Evolutionary conservation across 306 rosid species (phyloP).

Genomic region (Prunus padus): DNA sequence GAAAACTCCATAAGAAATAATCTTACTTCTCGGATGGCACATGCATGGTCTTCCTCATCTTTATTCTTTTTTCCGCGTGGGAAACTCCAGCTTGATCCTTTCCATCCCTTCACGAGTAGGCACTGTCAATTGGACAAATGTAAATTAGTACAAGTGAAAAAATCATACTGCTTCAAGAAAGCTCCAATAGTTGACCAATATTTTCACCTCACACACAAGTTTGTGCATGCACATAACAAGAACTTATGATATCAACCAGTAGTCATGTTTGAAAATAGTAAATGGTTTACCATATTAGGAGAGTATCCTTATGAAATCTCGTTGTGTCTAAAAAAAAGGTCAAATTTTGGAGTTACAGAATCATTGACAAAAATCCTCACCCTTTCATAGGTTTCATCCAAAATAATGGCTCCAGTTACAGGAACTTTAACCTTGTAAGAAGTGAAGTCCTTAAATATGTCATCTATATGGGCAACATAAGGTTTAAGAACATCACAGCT

Average conservation of each 20-base stretch:
- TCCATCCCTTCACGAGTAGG: conserved; percentile 97
- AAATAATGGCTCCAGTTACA: conserved; percentile 94
- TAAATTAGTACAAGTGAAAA: not conserved
- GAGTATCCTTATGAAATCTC: not conserved
- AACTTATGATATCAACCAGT: not conserved
- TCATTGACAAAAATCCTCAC: conserved; percentile 41
- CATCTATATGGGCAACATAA: conserved; percentile 90
- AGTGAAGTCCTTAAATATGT: conserved; percentile 94
- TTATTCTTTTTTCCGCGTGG: conserved; percentile 98
- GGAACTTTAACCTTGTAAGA: conserved; percentile 98
- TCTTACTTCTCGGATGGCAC: conserved; percentile 94
- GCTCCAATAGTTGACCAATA: not conserved
- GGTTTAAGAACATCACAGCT: conserved; percentile 95
- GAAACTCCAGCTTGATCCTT: conserved; percentile 99
- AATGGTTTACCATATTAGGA: not conserved
- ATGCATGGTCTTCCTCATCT: conserved; percentile 97
- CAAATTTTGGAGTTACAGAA: not conserved
- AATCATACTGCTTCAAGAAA: conserved; percentile 9
- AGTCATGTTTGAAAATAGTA: not conserved
- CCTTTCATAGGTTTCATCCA: conserved; percentile 95
- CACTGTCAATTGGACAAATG: conserved; percentile 58
- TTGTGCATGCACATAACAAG: conserved; percentile 3
- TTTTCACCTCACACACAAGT: not conserved
- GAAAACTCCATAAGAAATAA: conserved; percentile 2
- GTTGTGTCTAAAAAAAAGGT: not conserved